Conservation (phyloP, 2,329 filamentous ascomycete genomes). For the Aureobasidium uvarum region DNA sequence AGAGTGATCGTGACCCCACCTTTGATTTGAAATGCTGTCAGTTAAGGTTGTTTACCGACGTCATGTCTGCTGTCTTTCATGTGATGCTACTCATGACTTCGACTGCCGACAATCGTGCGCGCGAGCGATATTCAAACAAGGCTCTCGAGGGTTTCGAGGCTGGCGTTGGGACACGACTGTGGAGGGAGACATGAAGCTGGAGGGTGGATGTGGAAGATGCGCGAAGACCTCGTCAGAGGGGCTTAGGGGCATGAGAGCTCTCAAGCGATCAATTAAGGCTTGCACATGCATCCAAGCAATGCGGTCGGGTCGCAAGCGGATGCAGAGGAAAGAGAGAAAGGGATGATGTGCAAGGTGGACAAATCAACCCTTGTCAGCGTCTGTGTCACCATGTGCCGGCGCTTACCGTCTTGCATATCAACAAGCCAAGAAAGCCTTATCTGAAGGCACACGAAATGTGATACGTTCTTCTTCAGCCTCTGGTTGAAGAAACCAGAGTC, state of each 20-base stretch:
- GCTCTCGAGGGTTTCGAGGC: not conserved
- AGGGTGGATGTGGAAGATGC: not conserved
- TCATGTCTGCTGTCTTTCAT: not conserved
- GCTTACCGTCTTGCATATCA: slow-evolving; percentile 14
- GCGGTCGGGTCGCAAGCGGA: not conserved
- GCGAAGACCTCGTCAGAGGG: not conserved
- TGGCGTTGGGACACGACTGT: too few species aligned
- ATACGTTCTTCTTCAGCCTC: slow-evolving; percentile 17
- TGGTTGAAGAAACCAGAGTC: slow-evolving; percentile 7
- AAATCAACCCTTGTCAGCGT: not conserved
- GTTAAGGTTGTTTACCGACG: slow-evolving; percentile 19
- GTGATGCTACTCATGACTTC: not conserved
- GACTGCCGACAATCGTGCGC: too few species aligned
- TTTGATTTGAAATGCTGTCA: not conserved
- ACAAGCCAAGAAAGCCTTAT: not conserved
- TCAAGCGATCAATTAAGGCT: not conserved
- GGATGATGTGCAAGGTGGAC: slow-evolving; percentile 6
- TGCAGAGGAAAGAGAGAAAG: slow-evolving; percentile 4
- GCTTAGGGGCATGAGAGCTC: not conserved
- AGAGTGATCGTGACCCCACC: slow-evolving; percentile 3
- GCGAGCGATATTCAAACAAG: not conserved
- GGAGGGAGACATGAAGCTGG: not conserved
- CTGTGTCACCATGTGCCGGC: slow-evolving; percentile 1
- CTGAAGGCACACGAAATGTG: not conserved
- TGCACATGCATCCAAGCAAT: not conserved